Base-by-base conservation (phyloP, 73 alveolate genomes). In the Paramecium sonneborni region DNA sequence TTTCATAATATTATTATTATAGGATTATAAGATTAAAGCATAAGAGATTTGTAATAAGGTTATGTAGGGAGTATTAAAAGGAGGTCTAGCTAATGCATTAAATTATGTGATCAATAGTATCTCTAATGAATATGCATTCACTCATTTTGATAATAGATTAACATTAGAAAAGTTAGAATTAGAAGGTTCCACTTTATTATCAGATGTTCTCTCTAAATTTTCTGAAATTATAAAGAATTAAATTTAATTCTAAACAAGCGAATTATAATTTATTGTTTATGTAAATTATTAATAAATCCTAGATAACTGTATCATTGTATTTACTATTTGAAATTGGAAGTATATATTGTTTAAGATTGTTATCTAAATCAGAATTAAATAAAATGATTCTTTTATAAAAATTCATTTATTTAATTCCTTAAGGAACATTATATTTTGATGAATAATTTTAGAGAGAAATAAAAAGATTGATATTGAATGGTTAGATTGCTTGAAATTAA, bases 121-220 rank as follows among this genome's bases (percentile, higher is more conserved):
- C 0, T 28, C 35, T 2, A 38, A 28, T 6, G 86, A 72, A 5
- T 72, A 72, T 35, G 18, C 10, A 35, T 4, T 15, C 1, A 72
- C 86, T 34, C 32, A 37, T 20, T 35, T 35, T 37, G 38, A 35
- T 35, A 15, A 28, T 28, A 72, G 55, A 35, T 1, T 7, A 34
- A 10, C 58, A 14, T 3, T 18, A 5, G 35, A 34, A 12, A 37
- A 14, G 35, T 37, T 72, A 38, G 35, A 72, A 72, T 72, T 72
- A 37, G 86, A 72, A 37, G 86, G 86, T 4, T 34, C 57, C 11
- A 72, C 86, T n/a, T 38, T 72, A 35, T 20, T 72, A 34, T 35
- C 86, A 35, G 44, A 72, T 72, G 86, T 72, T 1, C 32, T 72
- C 14, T 62, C 39, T 0, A 62, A 62, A 26, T 62, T 62, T 30